Base-by-base conservation (phyloP, 306 rosid species). In the Chamaecrista fasciculata region DNA sequence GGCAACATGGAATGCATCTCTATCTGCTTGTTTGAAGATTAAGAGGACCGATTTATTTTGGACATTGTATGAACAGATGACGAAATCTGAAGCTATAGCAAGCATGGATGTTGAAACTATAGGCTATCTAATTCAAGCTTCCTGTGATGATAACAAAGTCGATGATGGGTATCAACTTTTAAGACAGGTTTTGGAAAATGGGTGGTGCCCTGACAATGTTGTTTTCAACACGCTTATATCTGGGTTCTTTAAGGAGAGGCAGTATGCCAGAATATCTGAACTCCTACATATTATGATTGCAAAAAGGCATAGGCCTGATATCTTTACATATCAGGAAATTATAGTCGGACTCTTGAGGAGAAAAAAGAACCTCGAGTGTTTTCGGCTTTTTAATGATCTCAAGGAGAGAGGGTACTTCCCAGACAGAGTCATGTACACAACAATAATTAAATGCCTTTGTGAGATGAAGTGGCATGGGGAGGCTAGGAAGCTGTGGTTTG, bases 371-470 rank as follows among this genome's bases (percentile, higher is more conserved):
- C 20, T 19, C 12, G 87, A 82, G 77, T 84, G 76, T 43, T 87
- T 82, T 16, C 74, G 80, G 58, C 74, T 89, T 66, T 91, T 89
- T 56, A 75, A 87, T 46, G 89, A 81, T 83, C 90, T 89, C 28
- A 89, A 83, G 84, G 83, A 82, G n/a, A 84, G 97, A 65, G 94
- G 97, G 37, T 89, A 87, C 83, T 80, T 80, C 28, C 96, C 92
- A 1, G 83, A 89, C 40, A 76, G 65, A 80, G 84, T 71, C 67
- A 85, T 87, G 96, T 87, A 89, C 77, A 87, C 95, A 8, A 92
- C 89, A 21, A 79, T 87, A 68, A 87, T 91, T 39, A 79, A 69
- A 62, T 87, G 90, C 56, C 73, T 87, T 66, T 89, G 87, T 75
- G 70, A 70, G 18, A 67, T 61, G 71, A 71, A 85, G 47, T 58